Evolutionary conservation across 2,329 filamentous ascomycete species (phyloP).

Genomic region (Dactylellina parvicollis): DNA sequence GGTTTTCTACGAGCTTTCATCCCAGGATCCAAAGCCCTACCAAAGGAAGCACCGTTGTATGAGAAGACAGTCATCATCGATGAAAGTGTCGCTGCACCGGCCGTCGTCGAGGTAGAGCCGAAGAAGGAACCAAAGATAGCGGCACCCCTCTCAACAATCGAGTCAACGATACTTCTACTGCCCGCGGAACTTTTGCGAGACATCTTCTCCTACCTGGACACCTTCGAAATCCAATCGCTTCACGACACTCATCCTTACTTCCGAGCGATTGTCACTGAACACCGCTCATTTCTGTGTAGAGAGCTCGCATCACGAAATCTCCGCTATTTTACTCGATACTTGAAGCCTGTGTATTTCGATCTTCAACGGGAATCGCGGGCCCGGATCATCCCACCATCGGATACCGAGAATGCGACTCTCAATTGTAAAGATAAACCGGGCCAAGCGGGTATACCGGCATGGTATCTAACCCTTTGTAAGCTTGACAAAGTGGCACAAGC

Average conservation of each 20-base stretch:
- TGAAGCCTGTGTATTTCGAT: conserved; percentile 36
- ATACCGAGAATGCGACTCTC: neutral
- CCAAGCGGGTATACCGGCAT: conserved; percentile 22
- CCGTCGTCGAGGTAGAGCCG: too few relatives aligned
- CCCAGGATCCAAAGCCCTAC: conserved; percentile 17
- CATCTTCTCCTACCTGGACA: conserved; percentile 43
- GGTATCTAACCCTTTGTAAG: conserved; percentile 32
- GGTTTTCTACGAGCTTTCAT: conserved; percentile 26
- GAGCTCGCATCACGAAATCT: conserved; percentile 38
- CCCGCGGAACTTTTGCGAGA: conserved; percentile 44
- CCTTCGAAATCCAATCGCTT: conserved; percentile 17
- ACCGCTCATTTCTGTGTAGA: conserved; percentile 40
- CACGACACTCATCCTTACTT: conserved; percentile 40
- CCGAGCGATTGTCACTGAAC: conserved; percentile 31
- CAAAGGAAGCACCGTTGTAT: neutral
- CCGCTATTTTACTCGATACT: conserved; percentile 38
- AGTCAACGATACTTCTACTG: conserved; percentile 29
- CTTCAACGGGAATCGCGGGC: conserved; percentile 34
- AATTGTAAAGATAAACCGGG: conserved; percentile 1
- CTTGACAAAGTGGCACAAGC: conserved; percentile 33
- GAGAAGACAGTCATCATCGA: conserved; percentile 1
- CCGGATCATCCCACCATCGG: conserved; percentile 6
- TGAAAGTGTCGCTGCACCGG: too few relatives aligned
- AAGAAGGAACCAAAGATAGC: neutral
- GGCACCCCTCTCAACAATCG: too few relatives aligned